These are phyloP conservation scores for Protoeuglena noctilucae DNA, from an alignment of 139 green algal species.

Conservation along the genomic window DNA sequence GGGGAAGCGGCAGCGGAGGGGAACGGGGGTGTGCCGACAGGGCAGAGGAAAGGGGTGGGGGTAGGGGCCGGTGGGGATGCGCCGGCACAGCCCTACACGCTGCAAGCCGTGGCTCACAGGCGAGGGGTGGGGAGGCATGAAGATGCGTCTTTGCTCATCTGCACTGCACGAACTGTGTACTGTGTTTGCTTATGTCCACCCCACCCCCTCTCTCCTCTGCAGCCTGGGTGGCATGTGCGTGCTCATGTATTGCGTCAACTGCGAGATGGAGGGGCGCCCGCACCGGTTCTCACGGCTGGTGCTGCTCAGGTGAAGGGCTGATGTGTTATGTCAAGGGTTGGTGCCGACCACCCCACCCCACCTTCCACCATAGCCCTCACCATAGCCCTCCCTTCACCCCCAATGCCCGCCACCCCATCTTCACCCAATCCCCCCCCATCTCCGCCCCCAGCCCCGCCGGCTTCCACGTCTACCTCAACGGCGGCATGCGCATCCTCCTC, in stretches of 20 bases:
- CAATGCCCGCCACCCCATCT: too few relatives aligned
- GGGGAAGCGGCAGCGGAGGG: background rate
- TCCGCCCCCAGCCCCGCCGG: conserved; percentile 62
- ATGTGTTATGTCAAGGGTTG: too few relatives aligned
- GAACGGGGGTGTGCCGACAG: too few relatives aligned
- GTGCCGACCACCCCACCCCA: too few relatives aligned
- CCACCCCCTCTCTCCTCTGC: conserved; percentile 21
- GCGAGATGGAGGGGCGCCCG: conserved; percentile 13
- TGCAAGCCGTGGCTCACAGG: conserved; percentile 44
- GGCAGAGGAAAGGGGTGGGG: background rate
- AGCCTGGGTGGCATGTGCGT: too few relatives aligned
- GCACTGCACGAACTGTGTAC: conserved; percentile 17
- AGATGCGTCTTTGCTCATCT: conserved; percentile 44
- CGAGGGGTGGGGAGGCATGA: too few relatives aligned
- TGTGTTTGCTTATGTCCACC: too few relatives aligned
- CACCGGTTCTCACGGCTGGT: conserved; percentile 47
- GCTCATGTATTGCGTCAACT: conserved; percentile 14
- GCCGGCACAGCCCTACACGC: conserved; percentile 31
- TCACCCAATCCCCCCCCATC: too few relatives aligned
- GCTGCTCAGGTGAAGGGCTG: too few relatives aligned
- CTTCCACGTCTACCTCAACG: conserved; percentile 34
- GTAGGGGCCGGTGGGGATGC: conserved; percentile 5
- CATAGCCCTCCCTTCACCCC: too few relatives aligned
- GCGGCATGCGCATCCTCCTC: conserved; percentile 49
- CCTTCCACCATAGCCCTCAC: too few relatives aligned